phyloP scores from a whole-genome alignment of 129 eudicot species.

The Artemisia tridentata region DNA sequence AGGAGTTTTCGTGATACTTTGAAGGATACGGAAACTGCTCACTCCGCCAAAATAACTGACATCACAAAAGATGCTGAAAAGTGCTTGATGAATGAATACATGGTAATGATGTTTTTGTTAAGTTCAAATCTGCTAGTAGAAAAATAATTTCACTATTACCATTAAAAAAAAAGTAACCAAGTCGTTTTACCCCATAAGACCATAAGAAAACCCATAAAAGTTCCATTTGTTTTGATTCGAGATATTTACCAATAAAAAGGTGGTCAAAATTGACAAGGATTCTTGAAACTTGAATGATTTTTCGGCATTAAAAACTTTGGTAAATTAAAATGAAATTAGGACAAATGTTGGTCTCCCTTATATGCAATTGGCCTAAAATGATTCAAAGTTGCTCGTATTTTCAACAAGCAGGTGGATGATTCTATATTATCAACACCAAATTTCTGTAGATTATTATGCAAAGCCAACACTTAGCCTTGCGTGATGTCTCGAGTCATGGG shows the following conservation, averaged over 20 bases:
- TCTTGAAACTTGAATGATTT: no score
- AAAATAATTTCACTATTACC: background rate
- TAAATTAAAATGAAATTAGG: no score
- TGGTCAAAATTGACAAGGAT: no score
- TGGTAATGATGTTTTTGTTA: conserved; percentile 29
- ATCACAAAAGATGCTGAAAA: conserved; percentile 59
- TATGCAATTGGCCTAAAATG: no score
- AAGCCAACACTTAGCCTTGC: conserved; percentile 14
- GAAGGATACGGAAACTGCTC: conserved; percentile 45
- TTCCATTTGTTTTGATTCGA: no score
- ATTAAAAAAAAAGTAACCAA: no score
- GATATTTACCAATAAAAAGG: no score
- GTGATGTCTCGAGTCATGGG: no score
- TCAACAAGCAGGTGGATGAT: conserved; percentile 48
- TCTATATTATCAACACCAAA: conserved; percentile 40
- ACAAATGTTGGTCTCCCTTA: no score
- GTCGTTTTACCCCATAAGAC: no score
- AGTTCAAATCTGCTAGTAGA: background rate
- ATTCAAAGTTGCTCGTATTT: background rate
- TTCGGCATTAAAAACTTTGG: no score
- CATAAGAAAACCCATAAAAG: no score
- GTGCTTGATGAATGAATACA: conserved; percentile 45
- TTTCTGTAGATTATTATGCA: conserved; percentile 31
- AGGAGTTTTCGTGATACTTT: conserved; percentile 35
- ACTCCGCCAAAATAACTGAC: conserved; percentile 39